Conservation (phyloP, 1,139 yeast genomes). For the Yamadazyma friedrichii region DNA sequence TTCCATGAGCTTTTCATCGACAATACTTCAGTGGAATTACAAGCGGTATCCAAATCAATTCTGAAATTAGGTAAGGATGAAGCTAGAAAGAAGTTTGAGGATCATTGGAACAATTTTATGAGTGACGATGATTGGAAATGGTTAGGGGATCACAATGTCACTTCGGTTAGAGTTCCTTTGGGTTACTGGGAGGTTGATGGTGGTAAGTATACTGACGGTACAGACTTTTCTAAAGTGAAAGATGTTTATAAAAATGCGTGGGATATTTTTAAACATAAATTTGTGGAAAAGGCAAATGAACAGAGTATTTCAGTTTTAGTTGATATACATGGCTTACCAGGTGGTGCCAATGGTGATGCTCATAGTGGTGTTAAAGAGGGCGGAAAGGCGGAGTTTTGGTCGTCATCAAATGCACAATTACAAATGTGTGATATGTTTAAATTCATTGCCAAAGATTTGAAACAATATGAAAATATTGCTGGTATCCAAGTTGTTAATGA, state of each 20-base stretch:
- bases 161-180: conserved; percentile 78
- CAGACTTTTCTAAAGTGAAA: conserved; percentile 55
- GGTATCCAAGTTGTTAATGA: conserved; percentile 89
- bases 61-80: conserved; percentile 51
- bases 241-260: conserved; percentile 71
- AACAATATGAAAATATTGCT: conserved; percentile 60
- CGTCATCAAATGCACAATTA: conserved; percentile 39
- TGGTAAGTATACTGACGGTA: conserved; percentile 55
- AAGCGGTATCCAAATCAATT: conserved; percentile 57
- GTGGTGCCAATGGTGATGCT: conserved; percentile 82
- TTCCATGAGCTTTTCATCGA: conserved; percentile 57
- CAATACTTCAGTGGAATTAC: conserved; percentile 63
- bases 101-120: conserved; percentile 70
- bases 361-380: conserved; percentile 72
- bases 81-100: conserved; percentile 56
- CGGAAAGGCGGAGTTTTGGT: conserved; percentile 66
- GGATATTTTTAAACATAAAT: conserved; percentile 50
- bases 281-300: conserved; percentile 53
- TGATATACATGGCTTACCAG: conserved; percentile 88
- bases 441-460: conserved; percentile 63
- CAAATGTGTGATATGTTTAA: conserved; percentile 52
- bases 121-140: conserved; percentile 77
- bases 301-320: conserved; percentile 70
- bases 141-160: conserved; percentile 64
- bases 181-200: conserved; percentile 87